Percentiles rank a stretch among this genome's conserved stretches.
phyloP scores from a whole-genome alignment of 768 basidiomycete genomes.

The Lepiota venenata region DNA sequence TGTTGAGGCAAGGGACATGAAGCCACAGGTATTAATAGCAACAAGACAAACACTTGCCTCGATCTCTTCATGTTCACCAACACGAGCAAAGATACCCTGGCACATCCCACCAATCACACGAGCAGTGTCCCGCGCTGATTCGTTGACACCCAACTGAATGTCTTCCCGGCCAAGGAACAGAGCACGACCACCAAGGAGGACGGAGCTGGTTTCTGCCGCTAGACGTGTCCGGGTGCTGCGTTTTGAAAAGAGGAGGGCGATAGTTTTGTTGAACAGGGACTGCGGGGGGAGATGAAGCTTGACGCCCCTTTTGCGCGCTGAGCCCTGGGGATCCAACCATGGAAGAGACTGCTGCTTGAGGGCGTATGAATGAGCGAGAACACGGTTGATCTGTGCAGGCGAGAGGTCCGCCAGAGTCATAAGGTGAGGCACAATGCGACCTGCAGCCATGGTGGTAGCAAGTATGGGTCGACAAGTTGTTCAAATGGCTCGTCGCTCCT shows the following conservation, averaged over 20 bases:
- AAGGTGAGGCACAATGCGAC: slow-evolving; percentile 56
- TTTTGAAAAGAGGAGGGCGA: slow-evolving; percentile 91
- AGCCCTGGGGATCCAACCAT: slow-evolving; percentile 60
- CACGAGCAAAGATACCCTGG: slow-evolving; percentile 95
- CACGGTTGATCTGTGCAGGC: slow-evolving; percentile 63
- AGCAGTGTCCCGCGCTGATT: slow-evolving; percentile 79
- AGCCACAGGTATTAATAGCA: background rate
- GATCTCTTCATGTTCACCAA: slow-evolving; percentile 89
- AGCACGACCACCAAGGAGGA: slow-evolving; percentile 81
- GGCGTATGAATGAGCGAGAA: slow-evolving; percentile 60
- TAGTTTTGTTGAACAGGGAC: slow-evolving; percentile 75
- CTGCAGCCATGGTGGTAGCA: slow-evolving; percentile 14
- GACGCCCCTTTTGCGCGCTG: slow-evolving; percentile 26
- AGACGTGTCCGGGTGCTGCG: slow-evolving; percentile 91
- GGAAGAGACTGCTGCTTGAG: slow-evolving; percentile 64
- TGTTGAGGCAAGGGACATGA: slow-evolving; percentile 2
- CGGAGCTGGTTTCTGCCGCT: slow-evolving; percentile 78
- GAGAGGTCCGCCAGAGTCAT: slow-evolving; percentile 89
- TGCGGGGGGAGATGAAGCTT: slow-evolving; percentile 62
- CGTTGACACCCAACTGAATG: slow-evolving; percentile 96
- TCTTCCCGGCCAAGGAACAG: slow-evolving; percentile 89
- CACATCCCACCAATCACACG: slow-evolving; percentile 93
- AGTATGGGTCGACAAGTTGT: too few relatives aligned
- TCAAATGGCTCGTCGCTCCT: too few relatives aligned
- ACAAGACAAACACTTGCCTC: slow-evolving; percentile 52